Conservation (phyloP, 495 filamentous ascomycete species). For the Aspergillus nidulans region DNA sequence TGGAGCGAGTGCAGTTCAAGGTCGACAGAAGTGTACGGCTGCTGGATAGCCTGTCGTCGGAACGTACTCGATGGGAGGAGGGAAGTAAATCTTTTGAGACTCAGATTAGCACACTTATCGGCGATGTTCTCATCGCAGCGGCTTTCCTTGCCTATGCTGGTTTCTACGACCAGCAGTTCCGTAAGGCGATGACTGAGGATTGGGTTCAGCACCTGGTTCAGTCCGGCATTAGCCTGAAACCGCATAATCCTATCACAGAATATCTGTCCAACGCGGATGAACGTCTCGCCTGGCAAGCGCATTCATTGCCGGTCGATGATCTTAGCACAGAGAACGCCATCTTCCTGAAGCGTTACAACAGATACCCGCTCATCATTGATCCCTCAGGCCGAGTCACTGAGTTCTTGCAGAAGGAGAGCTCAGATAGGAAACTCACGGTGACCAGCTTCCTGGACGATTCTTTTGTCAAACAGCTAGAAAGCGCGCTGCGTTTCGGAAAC, state of each 20-base stretch:
- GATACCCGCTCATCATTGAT: slow-evolving; percentile 97
- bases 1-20: slow-evolving; percentile 94
- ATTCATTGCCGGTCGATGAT: slow-evolving; percentile 96
- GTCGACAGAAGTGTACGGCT: slow-evolving; percentile 93
- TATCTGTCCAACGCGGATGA: slow-evolving; percentile 97
- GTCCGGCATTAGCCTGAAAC: slow-evolving; percentile 88
- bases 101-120: slow-evolving; percentile 93
- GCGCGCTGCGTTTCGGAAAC: slow-evolving; percentile 93
- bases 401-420: slow-evolving; percentile 90
- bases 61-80: slow-evolving; percentile 89
- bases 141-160: slow-evolving; percentile 98
- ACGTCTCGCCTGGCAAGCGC: slow-evolving; percentile 86
- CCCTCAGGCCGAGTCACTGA: slow-evolving; percentile 91
- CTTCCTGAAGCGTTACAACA: slow-evolving; percentile 93
- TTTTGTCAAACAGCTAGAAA: slow-evolving; percentile 96
- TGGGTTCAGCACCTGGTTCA: slow-evolving; percentile 89
- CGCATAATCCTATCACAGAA: slow-evolving; percentile 90
- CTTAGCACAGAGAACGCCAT: slow-evolving; percentile 99
- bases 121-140: slow-evolving; percentile 89
- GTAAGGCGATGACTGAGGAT: slow-evolving; percentile 95
- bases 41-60: slow-evolving; percentile 89
- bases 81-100: slow-evolving; percentile 97
- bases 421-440: slow-evolving; percentile 88
- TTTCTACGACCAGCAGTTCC: slow-evolving; percentile 96
- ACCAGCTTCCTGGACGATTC: slow-evolving; percentile 98